Evolutionary conservation across 805 yeast species (phyloP).

Genomic region (Cyberlindnera amylophila): DNA sequence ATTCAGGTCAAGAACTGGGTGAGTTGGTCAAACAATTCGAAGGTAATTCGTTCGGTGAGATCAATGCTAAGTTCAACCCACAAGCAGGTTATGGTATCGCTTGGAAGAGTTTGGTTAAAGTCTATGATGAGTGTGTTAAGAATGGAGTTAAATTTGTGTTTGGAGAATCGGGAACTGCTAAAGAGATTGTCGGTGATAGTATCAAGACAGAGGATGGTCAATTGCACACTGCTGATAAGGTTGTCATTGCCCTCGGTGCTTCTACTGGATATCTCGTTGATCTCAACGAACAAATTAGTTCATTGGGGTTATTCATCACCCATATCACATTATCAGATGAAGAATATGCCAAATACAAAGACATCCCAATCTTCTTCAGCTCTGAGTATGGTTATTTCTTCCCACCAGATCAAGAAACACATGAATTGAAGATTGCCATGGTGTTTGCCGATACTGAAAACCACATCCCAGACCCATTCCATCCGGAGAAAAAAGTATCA

Average conservation of each 20-base stretch:
- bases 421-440: slow-evolving; percentile 36
- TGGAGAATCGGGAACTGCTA: slow-evolving; percentile 30
- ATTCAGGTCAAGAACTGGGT: slow-evolving; percentile 32
- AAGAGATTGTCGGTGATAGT: slow-evolving; percentile 12
- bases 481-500: slow-evolving; percentile 21
- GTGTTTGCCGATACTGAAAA: slow-evolving; percentile 29
- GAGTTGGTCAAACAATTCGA: slow-evolving; percentile 27
- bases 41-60: slow-evolving; percentile 23
- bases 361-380: slow-evolving; percentile 41
- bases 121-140: slow-evolving; percentile 27
- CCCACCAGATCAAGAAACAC: slow-evolving; percentile 41
- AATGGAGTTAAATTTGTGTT: slow-evolving; percentile 35
- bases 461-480: slow-evolving; percentile 20
- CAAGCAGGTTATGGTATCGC: slow-evolving; percentile 42
- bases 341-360: slow-evolving; percentile 34
- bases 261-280: slow-evolving; percentile 33
- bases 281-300: slow-evolving; percentile 30
- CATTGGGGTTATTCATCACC: slow-evolving; percentile 36
- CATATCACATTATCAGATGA: slow-evolving; percentile 35
- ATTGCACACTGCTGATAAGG: slow-evolving; percentile 26
- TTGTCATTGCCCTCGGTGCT: slow-evolving; percentile 37
- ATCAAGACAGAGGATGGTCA: slow-evolving; percentile 29
- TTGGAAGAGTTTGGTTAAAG: slow-evolving; percentile 33
- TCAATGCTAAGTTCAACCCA: slow-evolving; percentile 35
- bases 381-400: slow-evolving; percentile 43